These are phyloP conservation scores for Albatrellus ellisii DNA, from an alignment of 768 basidiomycete genomes.

Conservation along the genomic window DNA sequence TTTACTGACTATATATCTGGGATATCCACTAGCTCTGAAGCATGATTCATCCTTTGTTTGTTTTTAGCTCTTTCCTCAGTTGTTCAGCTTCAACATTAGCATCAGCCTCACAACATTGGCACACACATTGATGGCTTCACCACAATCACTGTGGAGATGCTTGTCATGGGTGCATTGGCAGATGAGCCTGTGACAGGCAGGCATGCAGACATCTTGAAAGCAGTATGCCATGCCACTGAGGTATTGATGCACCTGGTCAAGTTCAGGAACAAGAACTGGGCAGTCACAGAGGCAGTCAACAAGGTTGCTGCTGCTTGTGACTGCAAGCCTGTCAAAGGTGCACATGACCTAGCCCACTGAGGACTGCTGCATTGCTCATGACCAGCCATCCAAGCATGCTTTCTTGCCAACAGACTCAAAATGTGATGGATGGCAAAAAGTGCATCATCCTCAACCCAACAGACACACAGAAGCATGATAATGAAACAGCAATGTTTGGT, in stretches of 20 bases:
- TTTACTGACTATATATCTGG: too few relatives aligned
- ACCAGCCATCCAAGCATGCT: too few relatives aligned
- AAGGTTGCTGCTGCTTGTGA: slow-evolving; percentile 59
- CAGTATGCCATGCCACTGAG: slow-evolving; percentile 89
- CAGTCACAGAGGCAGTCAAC: too few relatives aligned
- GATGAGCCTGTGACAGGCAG: slow-evolving; percentile 72
- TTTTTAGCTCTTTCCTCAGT: too few relatives aligned
- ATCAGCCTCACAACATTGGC: too few relatives aligned
- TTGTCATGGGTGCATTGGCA: slow-evolving; percentile 71
- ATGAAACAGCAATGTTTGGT: slow-evolving; percentile 73
- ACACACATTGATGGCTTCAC: slow-evolving; percentile 99
- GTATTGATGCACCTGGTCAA: slow-evolving; percentile 81
- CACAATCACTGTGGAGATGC: slow-evolving; percentile 83
- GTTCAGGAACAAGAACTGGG: too few relatives aligned
- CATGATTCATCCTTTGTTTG: too few relatives aligned
- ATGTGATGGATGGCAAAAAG: too few relatives aligned
- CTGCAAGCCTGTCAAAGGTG: slow-evolving; percentile 93
- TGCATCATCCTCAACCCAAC: slow-evolving; percentile 85
- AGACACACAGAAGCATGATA: slow-evolving; percentile 83
- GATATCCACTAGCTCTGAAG: too few relatives aligned
- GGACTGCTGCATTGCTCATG: too few relatives aligned
- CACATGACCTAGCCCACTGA: too few relatives aligned
- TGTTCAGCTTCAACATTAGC: too few relatives aligned
- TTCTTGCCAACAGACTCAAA: slow-evolving; percentile 87
- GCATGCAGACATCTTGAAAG: slow-evolving; percentile 84